Percentiles rank a stretch among this genome's conserved stretches.
Evolutionary conservation across 495 filamentous ascomycete species (phyloP).

Genomic region (Monascus purpureus): DNA sequence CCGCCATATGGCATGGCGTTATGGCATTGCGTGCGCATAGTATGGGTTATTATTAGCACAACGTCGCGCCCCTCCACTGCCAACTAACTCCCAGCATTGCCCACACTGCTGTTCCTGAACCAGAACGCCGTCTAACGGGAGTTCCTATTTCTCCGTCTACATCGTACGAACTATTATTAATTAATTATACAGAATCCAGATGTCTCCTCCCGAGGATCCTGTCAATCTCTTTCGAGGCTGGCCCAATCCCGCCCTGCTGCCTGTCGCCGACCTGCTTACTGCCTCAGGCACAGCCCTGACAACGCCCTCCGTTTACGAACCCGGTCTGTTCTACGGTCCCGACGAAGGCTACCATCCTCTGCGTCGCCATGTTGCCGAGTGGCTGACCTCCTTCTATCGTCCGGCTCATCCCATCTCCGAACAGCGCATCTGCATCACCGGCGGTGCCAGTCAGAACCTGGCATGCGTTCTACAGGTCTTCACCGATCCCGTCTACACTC

Average conservation of each 20-base stretch:
- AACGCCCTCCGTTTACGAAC: constrained; percentile 36
- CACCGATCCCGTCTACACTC: constrained; percentile 63
- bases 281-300: constrained; percentile 44
- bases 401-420: constrained; percentile 23
- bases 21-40: no score
- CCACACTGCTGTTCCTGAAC: no score
- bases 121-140: no score
- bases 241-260: constrained; percentile 60
- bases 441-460: constrained; percentile 65
- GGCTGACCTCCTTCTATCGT: constrained; percentile 52
- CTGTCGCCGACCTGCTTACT: constrained; percentile 37
- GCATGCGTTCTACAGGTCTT: constrained; percentile 59
- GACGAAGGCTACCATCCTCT: constrained; percentile 60
- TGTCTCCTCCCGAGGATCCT: no score
- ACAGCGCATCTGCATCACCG: constrained; percentile 63
- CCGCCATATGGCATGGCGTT: no score
- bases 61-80: no score
- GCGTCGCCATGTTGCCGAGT: constrained; percentile 47
- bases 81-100: no score
- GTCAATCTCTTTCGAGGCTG: constrained; percentile 62
- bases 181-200: no score
- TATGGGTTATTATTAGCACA: no score
- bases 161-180: no score
- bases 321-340: constrained; percentile 61
- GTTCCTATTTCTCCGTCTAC: no score